These are phyloP conservation scores for Solanum appendiculatum DNA, from an alignment of 257 asterid genomes.

Conservation along the genomic window DNA sequence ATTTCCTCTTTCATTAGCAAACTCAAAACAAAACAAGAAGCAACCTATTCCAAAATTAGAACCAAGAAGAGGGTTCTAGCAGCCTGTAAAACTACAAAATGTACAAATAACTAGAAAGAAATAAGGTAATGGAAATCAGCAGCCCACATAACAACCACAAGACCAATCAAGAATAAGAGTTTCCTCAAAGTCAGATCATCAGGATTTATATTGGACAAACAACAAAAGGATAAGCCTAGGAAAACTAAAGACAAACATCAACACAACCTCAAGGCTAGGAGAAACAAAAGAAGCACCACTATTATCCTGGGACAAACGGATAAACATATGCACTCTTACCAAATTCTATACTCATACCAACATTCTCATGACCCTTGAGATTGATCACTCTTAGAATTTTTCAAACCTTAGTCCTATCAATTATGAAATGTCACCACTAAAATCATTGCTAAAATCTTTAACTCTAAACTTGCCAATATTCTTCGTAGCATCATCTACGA, in stretches of 20 bases:
- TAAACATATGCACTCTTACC: not conserved
- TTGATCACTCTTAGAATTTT: not conserved
- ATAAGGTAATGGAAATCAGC: not conserved
- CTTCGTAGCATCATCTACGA: not conserved
- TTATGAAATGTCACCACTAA: not conserved
- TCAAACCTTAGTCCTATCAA: not conserved
- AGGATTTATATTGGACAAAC: not conserved
- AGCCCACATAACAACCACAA: not conserved
- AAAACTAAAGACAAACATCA: not conserved
- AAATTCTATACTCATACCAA: not conserved
- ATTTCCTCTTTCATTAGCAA: not conserved
- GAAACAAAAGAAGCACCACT: not conserved
- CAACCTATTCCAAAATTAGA: not conserved
- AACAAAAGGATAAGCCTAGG: not conserved
- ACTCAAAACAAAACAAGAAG: not conserved
- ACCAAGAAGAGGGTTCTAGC: not conserved
- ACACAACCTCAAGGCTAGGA: too few species aligned
- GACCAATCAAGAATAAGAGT: not conserved
- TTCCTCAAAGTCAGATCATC: not conserved
- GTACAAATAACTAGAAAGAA: not conserved
- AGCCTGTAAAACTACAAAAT: not conserved
- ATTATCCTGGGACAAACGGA: not conserved
- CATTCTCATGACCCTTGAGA: not conserved
- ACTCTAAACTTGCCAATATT: not conserved
- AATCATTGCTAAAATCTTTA: not conserved